Evolutionary conservation across 2,329 filamentous ascomycete genomes (phyloP), one percentile per base, ranked within the genome.

Genomic region (Didymella segeticola): DNA sequence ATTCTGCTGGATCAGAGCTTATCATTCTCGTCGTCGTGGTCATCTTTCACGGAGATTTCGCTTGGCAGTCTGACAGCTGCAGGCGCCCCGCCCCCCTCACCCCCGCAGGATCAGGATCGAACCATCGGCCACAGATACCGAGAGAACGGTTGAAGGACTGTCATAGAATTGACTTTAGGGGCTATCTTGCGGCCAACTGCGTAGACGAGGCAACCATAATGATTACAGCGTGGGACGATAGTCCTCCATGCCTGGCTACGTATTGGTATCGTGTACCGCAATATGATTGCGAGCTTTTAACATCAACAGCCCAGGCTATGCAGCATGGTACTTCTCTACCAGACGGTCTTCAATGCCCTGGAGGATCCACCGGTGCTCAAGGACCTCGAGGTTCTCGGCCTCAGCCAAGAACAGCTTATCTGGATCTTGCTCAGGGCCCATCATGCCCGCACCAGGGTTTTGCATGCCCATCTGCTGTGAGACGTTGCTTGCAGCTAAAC

Each of bases 331-430:
- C 56, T 72, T 77, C 37, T 74, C 82, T 68, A 98, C 78, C 54
- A 99, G 79, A 71, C 95, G 86, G 70, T 92, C 85, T 79, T 97
- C 93, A 53, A 97, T 88, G 15, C 89, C 89, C 66, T 96, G 90
- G 54, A 98, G 79, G 59, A 97, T 91, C 68, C 90, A 97, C 73
- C 91, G 90, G 76, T 98, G 93, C 74, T 96, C 93, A 68, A 96
- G 84, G 20, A 99, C 95, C 65, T 96, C 93, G 58, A 99, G 77
- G 76, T 99, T 99, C 82, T 99, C 95, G 2, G 90, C 90, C 78
- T 99, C 95, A 39, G 82, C 90, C 73, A 89, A 82, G 77, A 97
- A 99, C 74, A 96, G 85, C 82, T 99, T 99, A 77, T 98, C 90
- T 0, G 93, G 91, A 72, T 99, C 96, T 69, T 95, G 89, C 20